Percentiles rank a stretch among this genome's conserved stretches.
Evolutionary conservation across 2,329 filamentous ascomycete species (phyloP).

Genomic region (Pestalotiopsis sp.): DNA sequence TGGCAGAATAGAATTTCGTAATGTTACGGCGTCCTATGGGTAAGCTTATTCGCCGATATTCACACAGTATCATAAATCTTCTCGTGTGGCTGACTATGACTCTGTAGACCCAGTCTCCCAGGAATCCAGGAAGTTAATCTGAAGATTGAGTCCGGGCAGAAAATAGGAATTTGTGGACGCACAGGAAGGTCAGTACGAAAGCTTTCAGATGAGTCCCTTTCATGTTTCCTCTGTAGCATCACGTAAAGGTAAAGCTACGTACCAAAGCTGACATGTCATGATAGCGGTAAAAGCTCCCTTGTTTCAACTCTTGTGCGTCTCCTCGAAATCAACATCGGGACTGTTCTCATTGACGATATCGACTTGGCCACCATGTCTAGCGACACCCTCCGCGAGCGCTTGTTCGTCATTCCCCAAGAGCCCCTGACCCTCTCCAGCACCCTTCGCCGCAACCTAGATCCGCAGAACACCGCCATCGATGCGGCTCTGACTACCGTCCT

Average conservation of each 20-base stretch:
- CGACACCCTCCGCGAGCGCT: not conserved
- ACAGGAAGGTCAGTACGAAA: constrained; percentile 14
- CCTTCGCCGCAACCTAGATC: constrained; percentile 6
- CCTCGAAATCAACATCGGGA: not conserved
- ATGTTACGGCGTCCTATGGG: not conserved
- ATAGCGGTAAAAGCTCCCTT: constrained; percentile 7
- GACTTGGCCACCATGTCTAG: not conserved
- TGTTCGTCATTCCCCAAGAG: constrained; percentile 4
- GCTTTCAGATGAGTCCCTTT: not conserved
- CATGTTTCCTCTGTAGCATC: not conserved
- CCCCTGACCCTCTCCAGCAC: not conserved
- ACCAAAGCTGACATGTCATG: not conserved
- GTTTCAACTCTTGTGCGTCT: not conserved
- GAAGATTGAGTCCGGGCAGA: not conserved
- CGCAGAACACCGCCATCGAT: constrained; percentile 24
- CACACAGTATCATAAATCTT: not conserved
- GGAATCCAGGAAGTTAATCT: not conserved
- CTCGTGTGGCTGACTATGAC: not conserved
- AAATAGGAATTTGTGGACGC: constrained; percentile 11
- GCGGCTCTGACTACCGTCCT: constrained; percentile 34
- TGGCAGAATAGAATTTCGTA: not conserved
- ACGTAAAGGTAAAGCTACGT: not conserved
- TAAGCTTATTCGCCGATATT: not conserved
- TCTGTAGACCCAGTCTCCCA: not conserved
- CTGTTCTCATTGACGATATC: constrained; percentile 1